Evolutionary conservation across 371 early-diverging fungal genomes (phyloP).

Genomic region (Rhizomucor pusillus): DNA sequence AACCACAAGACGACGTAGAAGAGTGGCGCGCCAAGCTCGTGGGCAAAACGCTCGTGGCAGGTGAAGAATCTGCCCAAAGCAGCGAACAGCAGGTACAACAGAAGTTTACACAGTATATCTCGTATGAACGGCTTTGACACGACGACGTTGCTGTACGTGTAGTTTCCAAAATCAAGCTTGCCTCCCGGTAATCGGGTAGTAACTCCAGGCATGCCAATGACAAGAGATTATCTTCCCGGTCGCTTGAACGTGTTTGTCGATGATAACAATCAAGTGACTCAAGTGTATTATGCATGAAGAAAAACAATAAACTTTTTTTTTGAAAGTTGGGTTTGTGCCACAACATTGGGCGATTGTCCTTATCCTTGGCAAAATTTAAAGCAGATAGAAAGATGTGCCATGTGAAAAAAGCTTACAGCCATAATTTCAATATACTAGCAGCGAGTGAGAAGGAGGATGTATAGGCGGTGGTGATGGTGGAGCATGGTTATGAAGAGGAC

Average conservation of each 20-base stretch:
- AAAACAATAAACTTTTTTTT: conserved; percentile 5
- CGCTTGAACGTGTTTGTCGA: conserved; percentile 12
- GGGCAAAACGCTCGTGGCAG: conserved; percentile 13
- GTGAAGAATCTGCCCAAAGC: too few species aligned
- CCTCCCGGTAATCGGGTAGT: conserved; percentile 7
- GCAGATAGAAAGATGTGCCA: too few species aligned
- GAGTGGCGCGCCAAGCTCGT: conserved; percentile 14
- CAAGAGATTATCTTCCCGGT: conserved; percentile 10
- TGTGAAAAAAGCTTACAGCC: too few species aligned
- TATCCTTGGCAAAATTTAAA: too few species aligned
- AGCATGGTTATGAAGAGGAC: too few species aligned
- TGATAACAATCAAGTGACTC: conserved; percentile 3
- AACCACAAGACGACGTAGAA: conserved; percentile 3
- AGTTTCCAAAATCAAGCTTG: conserved; percentile 1
- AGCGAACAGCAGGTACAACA: background rate
- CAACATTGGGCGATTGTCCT: too few species aligned
- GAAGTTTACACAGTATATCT: background rate
- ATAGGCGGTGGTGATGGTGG: background rate
- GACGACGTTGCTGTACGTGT: background rate
- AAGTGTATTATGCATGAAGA: conserved; percentile 6
- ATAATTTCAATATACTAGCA: too few species aligned
- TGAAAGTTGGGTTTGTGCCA: too few species aligned
- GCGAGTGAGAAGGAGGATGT: background rate
- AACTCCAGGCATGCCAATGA: conserved; percentile 3
- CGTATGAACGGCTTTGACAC: background rate